Conservation (phyloP, 495 filamentous ascomycete genomes). For the Penicillium lagena region DNA sequence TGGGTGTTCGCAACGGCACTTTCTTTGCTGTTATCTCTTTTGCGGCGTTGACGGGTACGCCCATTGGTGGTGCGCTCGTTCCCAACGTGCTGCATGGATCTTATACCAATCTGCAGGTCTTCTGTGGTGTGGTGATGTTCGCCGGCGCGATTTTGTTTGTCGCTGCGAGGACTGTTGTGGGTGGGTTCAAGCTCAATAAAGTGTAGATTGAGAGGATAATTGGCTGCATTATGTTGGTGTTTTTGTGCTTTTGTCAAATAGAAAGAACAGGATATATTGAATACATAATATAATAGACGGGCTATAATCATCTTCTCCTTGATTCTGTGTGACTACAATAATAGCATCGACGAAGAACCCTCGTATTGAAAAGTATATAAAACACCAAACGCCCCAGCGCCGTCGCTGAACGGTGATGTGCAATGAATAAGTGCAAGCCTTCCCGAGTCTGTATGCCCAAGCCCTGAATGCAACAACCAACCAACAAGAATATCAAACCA, state of each 20-base stretch:
- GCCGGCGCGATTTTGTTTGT: conserved; percentile 44
- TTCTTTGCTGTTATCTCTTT: conserved; percentile 57
- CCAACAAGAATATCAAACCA: conserved; percentile 24
- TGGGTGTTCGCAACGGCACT: conserved; percentile 66
- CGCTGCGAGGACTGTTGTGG: conserved; percentile 27
- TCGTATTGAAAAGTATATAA: neutral
- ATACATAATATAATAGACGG: too few relatives aligned
- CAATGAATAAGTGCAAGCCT: conserved; percentile 7
- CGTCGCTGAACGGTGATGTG: conserved; percentile 32
- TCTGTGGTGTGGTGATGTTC: conserved; percentile 56
- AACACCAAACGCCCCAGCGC: conserved; percentile 27
- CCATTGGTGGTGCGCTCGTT: conserved; percentile 68
- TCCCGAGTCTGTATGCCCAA: conserved; percentile 11
- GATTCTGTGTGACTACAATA: neutral
- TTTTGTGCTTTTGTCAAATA: too few relatives aligned
- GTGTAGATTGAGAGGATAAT: conserved; percentile 10
- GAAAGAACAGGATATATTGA: too few relatives aligned
- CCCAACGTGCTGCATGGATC: conserved; percentile 41
- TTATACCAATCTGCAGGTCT: conserved; percentile 58
- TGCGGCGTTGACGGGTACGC: conserved; percentile 61
- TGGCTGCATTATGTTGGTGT: too few relatives aligned
- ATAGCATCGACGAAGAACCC: neutral
- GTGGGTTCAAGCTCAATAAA: conserved; percentile 26
- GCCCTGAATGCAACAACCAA: conserved; percentile 1
- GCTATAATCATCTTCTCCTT: neutral